Evolutionary conservation across 2,329 filamentous ascomycete species (phyloP).

Genomic region (Didymella lethalis): DNA sequence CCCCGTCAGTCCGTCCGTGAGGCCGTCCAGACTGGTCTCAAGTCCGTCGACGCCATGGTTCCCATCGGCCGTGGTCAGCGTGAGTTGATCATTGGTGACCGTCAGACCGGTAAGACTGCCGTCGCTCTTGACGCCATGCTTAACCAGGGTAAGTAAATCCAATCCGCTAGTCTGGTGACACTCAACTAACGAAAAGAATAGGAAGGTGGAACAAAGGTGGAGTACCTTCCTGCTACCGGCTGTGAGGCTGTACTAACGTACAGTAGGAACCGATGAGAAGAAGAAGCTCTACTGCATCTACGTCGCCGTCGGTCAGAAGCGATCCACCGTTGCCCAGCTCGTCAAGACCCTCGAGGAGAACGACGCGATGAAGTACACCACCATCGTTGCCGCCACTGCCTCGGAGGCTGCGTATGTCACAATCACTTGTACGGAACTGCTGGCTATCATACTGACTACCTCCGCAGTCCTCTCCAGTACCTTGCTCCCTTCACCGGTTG

Average conservation of each 20-base stretch:
- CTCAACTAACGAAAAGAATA: background rate
- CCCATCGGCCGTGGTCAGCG: slow-evolving; percentile 99
- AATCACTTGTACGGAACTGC: background rate
- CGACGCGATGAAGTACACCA: slow-evolving; percentile 97
- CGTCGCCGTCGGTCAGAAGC: slow-evolving; percentile 99
- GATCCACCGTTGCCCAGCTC: slow-evolving; percentile 97
- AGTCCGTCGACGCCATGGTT: slow-evolving; percentile 99
- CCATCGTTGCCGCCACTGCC: slow-evolving; percentile 93
- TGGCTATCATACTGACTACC: background rate
- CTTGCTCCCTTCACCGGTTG: slow-evolving; percentile 88
- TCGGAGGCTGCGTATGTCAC: slow-evolving; percentile 75
- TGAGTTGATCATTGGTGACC: slow-evolving; percentile 99
- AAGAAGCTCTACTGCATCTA: slow-evolving; percentile 99
- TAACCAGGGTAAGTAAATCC: slow-evolving; percentile 83
- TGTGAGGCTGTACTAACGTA: no score
- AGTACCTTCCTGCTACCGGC: no score
- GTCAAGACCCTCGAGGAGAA: slow-evolving; percentile 99
- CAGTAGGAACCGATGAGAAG: slow-evolving; percentile 73
- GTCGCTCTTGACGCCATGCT: slow-evolving; percentile 97
- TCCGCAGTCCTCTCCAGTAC: slow-evolving; percentile 74
- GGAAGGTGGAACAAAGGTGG: slow-evolving; percentile 73
- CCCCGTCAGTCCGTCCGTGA: slow-evolving; percentile 97
- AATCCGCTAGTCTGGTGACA: no score
- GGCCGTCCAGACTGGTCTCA: slow-evolving; percentile 98
- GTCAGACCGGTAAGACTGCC: slow-evolving; percentile 99